phyloP scores from a whole-genome alignment of 164 flowering plant genomes.

The Tetracentron sinense region DNA sequence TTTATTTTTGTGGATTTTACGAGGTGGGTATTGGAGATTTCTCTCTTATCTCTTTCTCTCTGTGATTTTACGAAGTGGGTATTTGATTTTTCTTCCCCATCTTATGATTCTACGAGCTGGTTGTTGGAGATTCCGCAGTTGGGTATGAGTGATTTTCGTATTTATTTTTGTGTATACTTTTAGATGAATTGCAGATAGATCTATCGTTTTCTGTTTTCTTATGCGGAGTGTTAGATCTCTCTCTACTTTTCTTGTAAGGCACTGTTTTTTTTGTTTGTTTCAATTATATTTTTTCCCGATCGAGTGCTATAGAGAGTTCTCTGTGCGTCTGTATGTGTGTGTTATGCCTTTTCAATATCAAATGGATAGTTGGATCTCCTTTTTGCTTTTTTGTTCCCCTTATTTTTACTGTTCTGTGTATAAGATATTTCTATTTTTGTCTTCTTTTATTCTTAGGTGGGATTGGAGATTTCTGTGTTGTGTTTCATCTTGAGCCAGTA shows the following conservation, averaged over 20 bases:
- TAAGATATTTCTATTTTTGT: neutral
- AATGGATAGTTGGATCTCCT: neutral
- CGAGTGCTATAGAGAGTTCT: neutral
- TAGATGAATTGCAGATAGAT: neutral
- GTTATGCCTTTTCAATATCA: neutral
- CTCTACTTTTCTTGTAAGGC: neutral
- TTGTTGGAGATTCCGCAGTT: neutral
- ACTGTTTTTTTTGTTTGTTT: conserved; percentile 8
- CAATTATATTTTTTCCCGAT: neutral
- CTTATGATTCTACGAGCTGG: neutral
- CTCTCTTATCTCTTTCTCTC: conserved; percentile 8
- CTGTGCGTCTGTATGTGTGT: neutral
- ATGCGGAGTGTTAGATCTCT: neutral
- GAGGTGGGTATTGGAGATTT: neutral
- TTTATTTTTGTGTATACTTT: neutral
- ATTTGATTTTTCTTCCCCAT: neutral
- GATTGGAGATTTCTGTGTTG: neutral
- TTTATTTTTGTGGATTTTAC: neutral
- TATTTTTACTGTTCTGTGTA: neutral
- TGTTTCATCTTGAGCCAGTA: conserved; percentile 6
- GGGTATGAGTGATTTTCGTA: too few relatives aligned
- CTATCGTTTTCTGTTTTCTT: neutral
- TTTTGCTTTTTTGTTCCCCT: neutral
- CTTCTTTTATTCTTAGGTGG: neutral
- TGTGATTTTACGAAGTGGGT: conserved; percentile 12